phyloP scores from a whole-genome alignment of 495 filamentous ascomycete species.

The Podospora pseudopauciseta region DNA sequence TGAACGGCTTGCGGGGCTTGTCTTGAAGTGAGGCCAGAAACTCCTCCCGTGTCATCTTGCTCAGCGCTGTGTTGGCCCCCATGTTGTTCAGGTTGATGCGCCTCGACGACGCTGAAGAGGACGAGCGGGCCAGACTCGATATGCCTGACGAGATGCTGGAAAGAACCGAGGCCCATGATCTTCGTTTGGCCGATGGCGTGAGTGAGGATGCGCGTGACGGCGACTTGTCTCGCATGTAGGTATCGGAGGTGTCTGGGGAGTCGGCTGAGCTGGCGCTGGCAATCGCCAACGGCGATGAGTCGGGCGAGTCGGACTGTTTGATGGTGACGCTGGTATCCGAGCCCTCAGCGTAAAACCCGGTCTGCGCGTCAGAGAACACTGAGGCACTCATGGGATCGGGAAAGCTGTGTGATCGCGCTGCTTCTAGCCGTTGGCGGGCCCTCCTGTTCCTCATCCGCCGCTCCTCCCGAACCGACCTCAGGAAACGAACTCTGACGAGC shows the following conservation, averaged over 20 bases:
- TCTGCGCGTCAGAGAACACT: slow-evolving; percentile 7
- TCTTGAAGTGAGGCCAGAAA: slow-evolving; percentile 31
- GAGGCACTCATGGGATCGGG: background rate
- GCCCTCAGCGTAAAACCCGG: slow-evolving; percentile 10
- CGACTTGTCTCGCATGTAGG: slow-evolving; percentile 24
- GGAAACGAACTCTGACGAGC: slow-evolving; percentile 31
- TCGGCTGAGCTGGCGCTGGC: slow-evolving; percentile 18
- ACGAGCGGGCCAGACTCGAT: slow-evolving; percentile 32
- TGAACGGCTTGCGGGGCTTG: slow-evolving; percentile 24
- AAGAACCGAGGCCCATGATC: slow-evolving; percentile 35
- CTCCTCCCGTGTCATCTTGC: slow-evolving; percentile 33
- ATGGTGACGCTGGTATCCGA: slow-evolving; percentile 10
- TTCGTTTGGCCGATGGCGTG: slow-evolving; percentile 28
- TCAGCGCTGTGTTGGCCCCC: slow-evolving; percentile 28
- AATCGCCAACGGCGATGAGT: slow-evolving; percentile 22
- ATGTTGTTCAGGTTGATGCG: slow-evolving; percentile 21
- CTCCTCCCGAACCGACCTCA: slow-evolving; percentile 29
- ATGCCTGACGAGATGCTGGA: slow-evolving; percentile 37
- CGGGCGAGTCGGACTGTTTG: slow-evolving; percentile 23
- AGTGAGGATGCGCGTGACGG: slow-evolving; percentile 26
- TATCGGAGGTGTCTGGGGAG: slow-evolving; percentile 7
- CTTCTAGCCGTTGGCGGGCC: slow-evolving; percentile 18
- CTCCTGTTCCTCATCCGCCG: slow-evolving; percentile 25
- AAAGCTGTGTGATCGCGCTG: slow-evolving; percentile 3
- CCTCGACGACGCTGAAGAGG: slow-evolving; percentile 33